A percentile compares a stretch with the other conserved stretches of the same genome.
These are phyloP conservation scores for Excoecaria cochinchinensis DNA, from an alignment of 345 rosid species.

Conservation along the genomic window DNA sequence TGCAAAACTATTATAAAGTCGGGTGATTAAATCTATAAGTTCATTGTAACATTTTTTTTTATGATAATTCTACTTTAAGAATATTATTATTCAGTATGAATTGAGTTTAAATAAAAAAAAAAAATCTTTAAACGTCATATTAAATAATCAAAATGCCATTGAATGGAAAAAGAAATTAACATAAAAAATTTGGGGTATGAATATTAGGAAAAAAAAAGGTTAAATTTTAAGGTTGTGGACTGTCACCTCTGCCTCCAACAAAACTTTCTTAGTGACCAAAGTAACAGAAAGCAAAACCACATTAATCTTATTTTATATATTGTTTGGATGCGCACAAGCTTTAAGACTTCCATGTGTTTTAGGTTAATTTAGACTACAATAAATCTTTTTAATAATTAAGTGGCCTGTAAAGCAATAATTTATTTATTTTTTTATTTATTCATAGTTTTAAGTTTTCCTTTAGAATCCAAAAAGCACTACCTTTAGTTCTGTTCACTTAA, in stretches of 20 bases:
- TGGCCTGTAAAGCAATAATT: background rate
- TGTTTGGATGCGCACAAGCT: conserved; percentile 6
- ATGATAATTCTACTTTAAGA: too few species aligned
- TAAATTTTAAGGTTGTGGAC: background rate
- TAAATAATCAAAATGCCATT: too few species aligned
- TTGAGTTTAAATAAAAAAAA: too few species aligned
- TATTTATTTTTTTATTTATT: too few species aligned
- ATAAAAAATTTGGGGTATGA: too few species aligned
- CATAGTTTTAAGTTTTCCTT: background rate
- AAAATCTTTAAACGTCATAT: too few species aligned
- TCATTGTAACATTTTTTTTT: too few species aligned
- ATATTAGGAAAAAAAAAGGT: too few species aligned
- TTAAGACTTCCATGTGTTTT: conserved; percentile 5
- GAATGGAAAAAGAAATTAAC: too few species aligned
- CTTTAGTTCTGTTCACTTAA: conserved; percentile 13
- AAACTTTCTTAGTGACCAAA: background rate
- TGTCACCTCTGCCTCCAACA: background rate
- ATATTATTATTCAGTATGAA: too few species aligned
- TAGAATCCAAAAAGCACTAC: conserved; percentile 12
- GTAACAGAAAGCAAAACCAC: background rate
- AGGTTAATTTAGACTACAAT: background rate
- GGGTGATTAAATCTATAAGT: too few species aligned
- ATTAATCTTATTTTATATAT: background rate
- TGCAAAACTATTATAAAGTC: too few species aligned
- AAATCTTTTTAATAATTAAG: background rate